phyloP scores from a whole-genome alignment of 73 alveolate genomes.

The Tetrahymena thermophila region DNA sequence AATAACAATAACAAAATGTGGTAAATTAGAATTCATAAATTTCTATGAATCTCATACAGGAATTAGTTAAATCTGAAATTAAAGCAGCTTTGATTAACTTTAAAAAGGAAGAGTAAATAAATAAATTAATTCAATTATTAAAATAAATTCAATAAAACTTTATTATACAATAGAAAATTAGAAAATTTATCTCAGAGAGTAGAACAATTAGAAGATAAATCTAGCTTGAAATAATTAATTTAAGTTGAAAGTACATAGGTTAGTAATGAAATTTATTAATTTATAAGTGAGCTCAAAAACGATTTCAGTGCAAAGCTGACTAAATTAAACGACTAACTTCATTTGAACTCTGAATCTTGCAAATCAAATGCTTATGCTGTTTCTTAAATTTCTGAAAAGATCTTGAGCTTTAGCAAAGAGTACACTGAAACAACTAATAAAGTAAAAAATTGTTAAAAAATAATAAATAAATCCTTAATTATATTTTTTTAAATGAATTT shows the following conservation, averaged over 20 bases:
- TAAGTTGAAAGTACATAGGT: background rate
- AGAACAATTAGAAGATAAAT: background rate
- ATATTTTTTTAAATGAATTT: background rate
- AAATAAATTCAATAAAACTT: too few species aligned
- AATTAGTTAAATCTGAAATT: background rate
- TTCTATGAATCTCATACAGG: background rate
- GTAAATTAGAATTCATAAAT: background rate
- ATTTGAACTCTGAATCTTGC: background rate
- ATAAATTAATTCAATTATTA: background rate
- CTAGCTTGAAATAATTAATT: background rate
- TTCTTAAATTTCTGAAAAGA: background rate
- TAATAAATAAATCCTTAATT: background rate
- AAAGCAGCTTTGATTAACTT: background rate
- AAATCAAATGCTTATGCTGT: background rate
- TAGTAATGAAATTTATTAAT: background rate
- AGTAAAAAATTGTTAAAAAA: background rate
- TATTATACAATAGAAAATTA: background rate
- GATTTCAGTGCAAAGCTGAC: background rate
- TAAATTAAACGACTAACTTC: background rate
- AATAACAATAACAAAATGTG: background rate
- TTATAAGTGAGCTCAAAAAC: background rate
- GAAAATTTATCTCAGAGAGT: background rate
- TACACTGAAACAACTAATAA: background rate
- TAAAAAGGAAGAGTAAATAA: background rate
- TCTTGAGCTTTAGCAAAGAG: background rate